Conservation (phyloP, 306 rosid genomes). For the Pueraria montana region DNA sequence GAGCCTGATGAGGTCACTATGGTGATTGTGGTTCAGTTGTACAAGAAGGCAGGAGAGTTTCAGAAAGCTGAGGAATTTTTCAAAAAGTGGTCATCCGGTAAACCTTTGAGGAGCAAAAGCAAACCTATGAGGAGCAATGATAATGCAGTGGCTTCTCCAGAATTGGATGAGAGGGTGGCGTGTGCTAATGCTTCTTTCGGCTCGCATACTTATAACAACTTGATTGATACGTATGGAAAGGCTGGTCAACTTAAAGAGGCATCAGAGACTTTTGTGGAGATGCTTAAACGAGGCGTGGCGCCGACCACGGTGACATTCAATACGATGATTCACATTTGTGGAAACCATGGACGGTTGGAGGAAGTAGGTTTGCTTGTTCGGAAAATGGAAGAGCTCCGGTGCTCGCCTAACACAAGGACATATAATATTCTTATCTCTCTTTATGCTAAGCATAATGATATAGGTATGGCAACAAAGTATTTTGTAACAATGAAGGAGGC, state of each 20-base stretch:
- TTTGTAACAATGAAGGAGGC: conserved; percentile 74
- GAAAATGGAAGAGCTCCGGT: conserved; percentile 86
- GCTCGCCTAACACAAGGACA: conserved; percentile 86
- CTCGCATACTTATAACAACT: conserved; percentile 83
- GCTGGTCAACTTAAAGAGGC: conserved; percentile 90
- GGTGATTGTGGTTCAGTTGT: conserved; percentile 92
- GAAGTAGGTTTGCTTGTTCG: conserved; percentile 75
- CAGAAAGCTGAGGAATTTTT: conserved; percentile 84
- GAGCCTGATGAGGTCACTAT: conserved; percentile 94
- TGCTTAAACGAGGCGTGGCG: conserved; percentile 83
- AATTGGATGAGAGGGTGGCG: conserved; percentile 35
- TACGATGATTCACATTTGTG: conserved; percentile 94
- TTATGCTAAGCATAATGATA: conserved; percentile 71
- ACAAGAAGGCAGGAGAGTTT: conserved; percentile 86
- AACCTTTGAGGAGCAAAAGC: conserved; percentile 53
- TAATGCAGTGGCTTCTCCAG: conserved; percentile 26
- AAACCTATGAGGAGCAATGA: conserved; percentile 53
- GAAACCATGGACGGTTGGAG: conserved; percentile 78
- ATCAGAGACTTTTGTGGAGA: conserved; percentile 70
- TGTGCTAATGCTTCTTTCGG: conserved; percentile 56
- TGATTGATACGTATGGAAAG: conserved; percentile 91
- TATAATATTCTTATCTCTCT: conserved; percentile 83
- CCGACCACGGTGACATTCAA: conserved; percentile 93
- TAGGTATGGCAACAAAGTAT: conserved; percentile 71
- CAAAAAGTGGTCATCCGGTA: conserved; percentile 71